Conservation (phyloP, 345 rosid genomes). For the Arabis alpina region DNA sequence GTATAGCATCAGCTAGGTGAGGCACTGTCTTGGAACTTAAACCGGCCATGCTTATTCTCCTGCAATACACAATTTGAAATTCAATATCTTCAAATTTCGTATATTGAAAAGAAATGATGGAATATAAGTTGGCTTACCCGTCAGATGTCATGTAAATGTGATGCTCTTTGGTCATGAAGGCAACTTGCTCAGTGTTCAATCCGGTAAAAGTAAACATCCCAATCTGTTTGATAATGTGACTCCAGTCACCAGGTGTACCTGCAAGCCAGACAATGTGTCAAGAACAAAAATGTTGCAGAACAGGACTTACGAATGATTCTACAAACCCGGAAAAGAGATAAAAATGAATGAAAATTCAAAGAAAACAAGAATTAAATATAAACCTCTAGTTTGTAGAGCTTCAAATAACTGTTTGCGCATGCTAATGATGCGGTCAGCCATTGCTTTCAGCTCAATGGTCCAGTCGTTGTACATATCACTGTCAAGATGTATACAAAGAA, state of each 20-base stretch:
- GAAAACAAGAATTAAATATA: conserved; percentile 6
- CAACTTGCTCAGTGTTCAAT: conserved; percentile 69
- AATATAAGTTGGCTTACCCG: conserved; percentile 49
- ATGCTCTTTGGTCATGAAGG: conserved; percentile 66
- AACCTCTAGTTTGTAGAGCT: conserved; percentile 64
- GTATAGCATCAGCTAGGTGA: conserved; percentile 70
- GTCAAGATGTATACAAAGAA: conserved; percentile 25
- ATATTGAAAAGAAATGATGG: background rate
- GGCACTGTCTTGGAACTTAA: conserved; percentile 67
- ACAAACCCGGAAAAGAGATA: background rate
- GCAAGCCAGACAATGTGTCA: conserved; percentile 28
- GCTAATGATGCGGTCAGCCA: conserved; percentile 73
- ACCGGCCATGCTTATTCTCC: conserved; percentile 88
- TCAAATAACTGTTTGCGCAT: conserved; percentile 70
- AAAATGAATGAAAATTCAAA: background rate
- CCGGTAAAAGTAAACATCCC: conserved; percentile 83
- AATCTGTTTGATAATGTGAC: conserved; percentile 76
- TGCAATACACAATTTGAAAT: conserved; percentile 42
- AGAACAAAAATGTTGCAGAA: conserved; percentile 6
- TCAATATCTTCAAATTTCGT: background rate
- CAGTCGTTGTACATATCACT: conserved; percentile 68
- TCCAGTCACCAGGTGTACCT: conserved; percentile 91
- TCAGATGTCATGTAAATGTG: conserved; percentile 80
- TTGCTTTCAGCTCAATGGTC: conserved; percentile 75
- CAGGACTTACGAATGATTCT: background rate